These are phyloP conservation scores for Escovopsis sp. DNA, from an alignment of 2,329 filamentous ascomycete species.

Conservation along the genomic window DNA sequence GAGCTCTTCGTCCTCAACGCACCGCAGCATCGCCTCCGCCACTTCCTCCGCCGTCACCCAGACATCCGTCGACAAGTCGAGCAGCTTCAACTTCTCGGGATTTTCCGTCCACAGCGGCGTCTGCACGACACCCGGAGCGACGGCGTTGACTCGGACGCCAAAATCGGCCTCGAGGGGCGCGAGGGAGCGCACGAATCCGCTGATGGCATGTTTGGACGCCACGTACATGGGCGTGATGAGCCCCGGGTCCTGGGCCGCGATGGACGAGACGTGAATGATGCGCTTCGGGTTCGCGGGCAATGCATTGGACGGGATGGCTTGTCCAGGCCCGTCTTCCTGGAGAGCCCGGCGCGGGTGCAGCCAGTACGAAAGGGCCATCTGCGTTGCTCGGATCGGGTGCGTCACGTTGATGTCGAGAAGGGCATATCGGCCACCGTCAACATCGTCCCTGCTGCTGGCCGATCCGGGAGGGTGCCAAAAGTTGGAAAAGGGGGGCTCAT, in stretches of 20 bases:
- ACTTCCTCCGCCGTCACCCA: slow-evolving; percentile 18
- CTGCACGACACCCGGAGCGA: slow-evolving; percentile 17
- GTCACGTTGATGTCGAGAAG: slow-evolving; percentile 23
- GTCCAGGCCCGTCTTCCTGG: neutral
- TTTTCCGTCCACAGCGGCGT: slow-evolving; percentile 21
- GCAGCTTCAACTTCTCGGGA: slow-evolving; percentile 13
- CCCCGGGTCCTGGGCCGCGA: slow-evolving; percentile 14
- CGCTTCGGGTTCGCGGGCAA: slow-evolving; percentile 3
- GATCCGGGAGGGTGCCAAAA: slow-evolving; percentile 14
- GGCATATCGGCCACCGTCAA: slow-evolving; percentile 17
- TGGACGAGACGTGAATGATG: slow-evolving; percentile 4
- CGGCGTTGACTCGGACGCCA: slow-evolving; percentile 18
- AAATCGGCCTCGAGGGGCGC: slow-evolving; percentile 15
- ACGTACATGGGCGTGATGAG: slow-evolving; percentile 21
- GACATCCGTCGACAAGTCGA: slow-evolving; percentile 13
- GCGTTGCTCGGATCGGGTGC: slow-evolving; percentile 22
- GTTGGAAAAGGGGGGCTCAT: slow-evolving; percentile 4
- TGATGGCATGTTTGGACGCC: slow-evolving; percentile 22
- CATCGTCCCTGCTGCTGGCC: slow-evolving; percentile 13
- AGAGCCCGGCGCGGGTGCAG: slow-evolving; percentile 11
- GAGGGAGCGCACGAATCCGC: slow-evolving; percentile 20
- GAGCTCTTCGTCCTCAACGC: slow-evolving; percentile 12
- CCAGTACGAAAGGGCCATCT: slow-evolving; percentile 25
- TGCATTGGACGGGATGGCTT: slow-evolving; percentile 1
- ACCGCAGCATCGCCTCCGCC: slow-evolving; percentile 17